Evolutionary conservation across 768 basidiomycete genomes (phyloP).

Genomic region (Phylloporus arenicola): DNA sequence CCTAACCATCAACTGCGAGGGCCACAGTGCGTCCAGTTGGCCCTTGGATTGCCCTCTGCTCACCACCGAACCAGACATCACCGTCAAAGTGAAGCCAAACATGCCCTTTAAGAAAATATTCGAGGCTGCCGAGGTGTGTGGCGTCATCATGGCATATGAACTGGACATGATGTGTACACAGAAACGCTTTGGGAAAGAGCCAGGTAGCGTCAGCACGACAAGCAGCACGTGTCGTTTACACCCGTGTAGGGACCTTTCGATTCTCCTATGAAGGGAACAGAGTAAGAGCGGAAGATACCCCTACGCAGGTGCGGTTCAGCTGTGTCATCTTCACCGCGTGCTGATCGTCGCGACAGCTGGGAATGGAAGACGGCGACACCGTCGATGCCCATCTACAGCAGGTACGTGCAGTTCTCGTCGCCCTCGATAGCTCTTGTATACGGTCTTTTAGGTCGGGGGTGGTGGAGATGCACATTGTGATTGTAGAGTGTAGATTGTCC

Average conservation of each 20-base stretch:
- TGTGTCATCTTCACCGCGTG: background rate
- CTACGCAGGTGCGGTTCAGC: slow-evolving; percentile 40
- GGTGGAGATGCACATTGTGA: background rate
- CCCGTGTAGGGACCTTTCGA: slow-evolving; percentile 51
- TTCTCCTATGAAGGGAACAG: slow-evolving; percentile 55
- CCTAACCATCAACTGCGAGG: slow-evolving; percentile 52
- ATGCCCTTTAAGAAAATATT: slow-evolving; percentile 67
- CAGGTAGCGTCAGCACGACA: slow-evolving; percentile 35
- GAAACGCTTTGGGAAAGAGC: slow-evolving; percentile 55
- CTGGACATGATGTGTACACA: slow-evolving; percentile 19
- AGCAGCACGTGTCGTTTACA: background rate
- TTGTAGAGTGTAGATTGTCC: background rate
- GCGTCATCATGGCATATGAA: background rate
- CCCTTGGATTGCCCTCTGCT: background rate
- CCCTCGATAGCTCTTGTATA: background rate
- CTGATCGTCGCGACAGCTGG: slow-evolving; percentile 32
- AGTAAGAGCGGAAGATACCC: slow-evolving; percentile 45
- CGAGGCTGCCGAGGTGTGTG: slow-evolving; percentile 56
- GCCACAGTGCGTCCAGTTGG: slow-evolving; percentile 37
- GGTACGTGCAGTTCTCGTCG: slow-evolving; percentile 30
- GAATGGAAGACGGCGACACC: slow-evolving; percentile 58
- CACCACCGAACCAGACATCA: slow-evolving; percentile 42
- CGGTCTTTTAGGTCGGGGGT: slow-evolving; percentile 22
- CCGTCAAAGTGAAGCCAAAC: slow-evolving; percentile 59
- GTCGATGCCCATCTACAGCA: slow-evolving; percentile 58